phyloP scores from a whole-genome alignment of 306 rosid species.

The Lupinus albus region DNA sequence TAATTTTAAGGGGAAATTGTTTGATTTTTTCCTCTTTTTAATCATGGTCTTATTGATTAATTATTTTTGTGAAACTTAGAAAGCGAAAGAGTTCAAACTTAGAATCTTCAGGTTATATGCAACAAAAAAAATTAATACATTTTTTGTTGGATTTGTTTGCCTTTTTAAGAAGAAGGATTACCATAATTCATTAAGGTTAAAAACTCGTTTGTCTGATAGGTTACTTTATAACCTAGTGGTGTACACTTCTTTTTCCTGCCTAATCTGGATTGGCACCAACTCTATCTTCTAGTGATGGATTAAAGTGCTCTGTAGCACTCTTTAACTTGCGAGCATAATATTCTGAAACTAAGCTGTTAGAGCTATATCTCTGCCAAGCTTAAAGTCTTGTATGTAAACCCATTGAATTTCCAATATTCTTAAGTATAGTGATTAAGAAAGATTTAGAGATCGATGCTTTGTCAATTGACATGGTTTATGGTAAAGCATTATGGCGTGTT shows the following conservation, averaged over 20 bases:
- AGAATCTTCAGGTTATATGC: neutral
- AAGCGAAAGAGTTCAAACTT: conserved; percentile 12
- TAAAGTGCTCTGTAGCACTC: conserved; percentile 14
- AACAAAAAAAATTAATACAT: neutral
- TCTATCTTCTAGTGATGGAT: conserved; percentile 12
- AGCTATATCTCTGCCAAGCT: conserved; percentile 14
- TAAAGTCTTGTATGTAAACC: neutral
- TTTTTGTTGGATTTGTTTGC: conserved; percentile 13
- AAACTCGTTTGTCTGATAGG: conserved; percentile 16
- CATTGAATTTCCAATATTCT: conserved; percentile 5
- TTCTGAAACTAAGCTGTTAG: conserved; percentile 24
- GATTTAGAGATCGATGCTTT: too few species aligned
- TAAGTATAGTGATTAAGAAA: too few species aligned
- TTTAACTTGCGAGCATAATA: conserved; percentile 27
- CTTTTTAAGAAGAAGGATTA: conserved; percentile 18
- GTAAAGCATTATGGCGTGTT: too few species aligned
- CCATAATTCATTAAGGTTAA: conserved; percentile 17
- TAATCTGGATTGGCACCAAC: conserved; percentile 16
- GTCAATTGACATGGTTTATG: too few species aligned
- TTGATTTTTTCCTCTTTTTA: neutral
- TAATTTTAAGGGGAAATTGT: neutral
- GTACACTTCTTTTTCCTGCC: neutral
- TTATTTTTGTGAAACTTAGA: conserved; percentile 11
- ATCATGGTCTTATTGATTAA: conserved; percentile 2
- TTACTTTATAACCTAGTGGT: neutral